Base-by-base conservation (phyloP, 2,329 filamentous ascomycete species). In the Pseudonectria buxi region DNA sequence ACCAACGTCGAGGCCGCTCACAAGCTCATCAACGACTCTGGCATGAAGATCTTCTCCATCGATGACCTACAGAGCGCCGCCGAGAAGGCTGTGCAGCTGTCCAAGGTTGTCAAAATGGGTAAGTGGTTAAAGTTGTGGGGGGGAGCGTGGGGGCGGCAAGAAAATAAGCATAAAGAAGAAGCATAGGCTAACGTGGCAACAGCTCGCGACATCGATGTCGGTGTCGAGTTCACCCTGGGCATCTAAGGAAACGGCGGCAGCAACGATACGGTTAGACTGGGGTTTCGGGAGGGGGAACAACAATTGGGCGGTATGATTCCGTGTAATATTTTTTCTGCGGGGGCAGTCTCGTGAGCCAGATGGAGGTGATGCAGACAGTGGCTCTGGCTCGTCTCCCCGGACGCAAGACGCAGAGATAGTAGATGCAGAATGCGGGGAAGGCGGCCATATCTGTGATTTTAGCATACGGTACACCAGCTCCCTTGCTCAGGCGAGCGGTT, bases 1-100 rank as follows among this genome's bases (percentile, higher is more conserved):
- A 98, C 92, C 65, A 98, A 98, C 75, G 88, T 94, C 77, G 89
- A 95, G 69, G 75, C 82, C 65, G 92, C 92, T 45, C 88, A 92
- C 67, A 80, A 92, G 74, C 69, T 74, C 72, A 88, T 98, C 72
- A 94, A 92, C 74, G 88, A 98, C 64, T 94, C 89, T 36, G 89
- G 92, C 55, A 79, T 98, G 59, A 98, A 98, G 83, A 98, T 98
- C 69, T 98, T 98, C 78, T 94, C 86, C 57, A 96, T 98, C 45
- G 90, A 96, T 61, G 92, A 98, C 69, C 78, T 98, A 56, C 92
- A 98, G 71, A 92, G 71, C 61, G 92, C 92, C 28, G 92, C 92
- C 47, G 92, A 96, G 78, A 96, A 94, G 77, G 85, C 89, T 22
- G 92, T 98, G 48, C 90, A 98, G 69, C 90, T 98, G 67, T 95